phyloP scores from a whole-genome alignment of 345 rosid species.

The Acer campestre region DNA sequence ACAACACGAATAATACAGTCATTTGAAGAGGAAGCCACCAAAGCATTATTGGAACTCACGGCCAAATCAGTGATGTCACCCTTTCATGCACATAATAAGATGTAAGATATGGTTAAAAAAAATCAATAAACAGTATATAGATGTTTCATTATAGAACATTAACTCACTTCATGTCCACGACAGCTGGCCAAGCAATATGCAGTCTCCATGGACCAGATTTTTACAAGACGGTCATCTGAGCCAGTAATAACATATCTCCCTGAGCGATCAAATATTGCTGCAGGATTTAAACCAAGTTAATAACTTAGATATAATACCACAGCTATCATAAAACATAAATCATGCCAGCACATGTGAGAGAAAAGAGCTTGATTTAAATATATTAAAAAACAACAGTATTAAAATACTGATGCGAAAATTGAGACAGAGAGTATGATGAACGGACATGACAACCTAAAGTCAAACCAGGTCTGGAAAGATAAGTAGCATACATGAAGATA shows the following conservation, averaged over 20 bases:
- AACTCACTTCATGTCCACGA: constrained; percentile 98
- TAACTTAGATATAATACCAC: constrained; percentile 7
- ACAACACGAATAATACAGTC: constrained; percentile 95
- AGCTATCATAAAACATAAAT: not conserved
- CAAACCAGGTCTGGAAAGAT: not conserved
- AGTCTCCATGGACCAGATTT: constrained; percentile 99
- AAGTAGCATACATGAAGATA: not conserved
- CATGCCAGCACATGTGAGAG: not conserved
- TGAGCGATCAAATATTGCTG: constrained; percentile 92
- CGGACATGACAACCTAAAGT: not conserved
- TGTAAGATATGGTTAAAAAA: constrained; percentile 7
- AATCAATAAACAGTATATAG: constrained; percentile 15
- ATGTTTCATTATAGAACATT: constrained; percentile 20
- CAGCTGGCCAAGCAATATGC: constrained; percentile 99
- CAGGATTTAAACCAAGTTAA: constrained; percentile 38
- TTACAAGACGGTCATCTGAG: constrained; percentile 98
- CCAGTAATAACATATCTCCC: constrained; percentile 99
- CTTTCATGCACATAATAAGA: constrained; percentile 46
- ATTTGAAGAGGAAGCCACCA: constrained; percentile 97
- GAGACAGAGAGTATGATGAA: not conserved
- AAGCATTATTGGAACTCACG: constrained; percentile 86
- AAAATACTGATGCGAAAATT: not conserved
- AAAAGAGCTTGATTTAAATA: not conserved
- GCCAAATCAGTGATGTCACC: constrained; percentile 99
- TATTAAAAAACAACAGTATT: not conserved